Percentiles rank a stretch among this genome's conserved stretches.
phyloP scores from a whole-genome alignment of 495 filamentous ascomycete species.

The Trichocladium uniseriatum region DNA sequence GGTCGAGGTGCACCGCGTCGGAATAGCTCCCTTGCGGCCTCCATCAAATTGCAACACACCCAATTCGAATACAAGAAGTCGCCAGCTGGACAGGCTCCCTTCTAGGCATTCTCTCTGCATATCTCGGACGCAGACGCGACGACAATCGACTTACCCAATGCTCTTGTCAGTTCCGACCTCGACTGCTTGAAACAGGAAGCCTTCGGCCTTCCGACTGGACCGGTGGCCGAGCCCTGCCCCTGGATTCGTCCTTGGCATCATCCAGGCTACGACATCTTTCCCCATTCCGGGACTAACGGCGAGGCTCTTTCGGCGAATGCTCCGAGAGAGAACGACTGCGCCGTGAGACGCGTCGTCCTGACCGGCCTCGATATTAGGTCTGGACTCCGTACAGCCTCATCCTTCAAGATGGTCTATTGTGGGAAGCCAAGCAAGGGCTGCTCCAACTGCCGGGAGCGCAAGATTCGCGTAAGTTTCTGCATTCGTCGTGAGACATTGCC shows the following conservation, averaged over 20 bases:
- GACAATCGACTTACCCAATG: background rate
- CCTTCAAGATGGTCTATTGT: constrained; percentile 55
- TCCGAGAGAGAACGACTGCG: constrained; percentile 8
- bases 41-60: background rate
- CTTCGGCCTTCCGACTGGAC: background rate
- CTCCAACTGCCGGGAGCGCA: constrained; percentile 50
- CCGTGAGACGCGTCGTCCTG: constrained; percentile 7
- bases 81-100: constrained; percentile 9
- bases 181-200: no score
- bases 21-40: constrained; percentile 7
- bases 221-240: background rate
- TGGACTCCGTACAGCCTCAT: no score
- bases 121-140: background rate
- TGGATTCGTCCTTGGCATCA: background rate
- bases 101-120: constrained; percentile 8
- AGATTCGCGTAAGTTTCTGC: constrained; percentile 32
- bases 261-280: background rate
- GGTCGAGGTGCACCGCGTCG: constrained; percentile 5
- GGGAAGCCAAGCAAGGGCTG: constrained; percentile 65
- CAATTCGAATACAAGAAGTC: constrained; percentile 10
- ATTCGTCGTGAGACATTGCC: no score
- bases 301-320: constrained; percentile 4
- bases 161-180: no score
- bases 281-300: background rate
- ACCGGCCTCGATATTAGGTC: background rate